Base-by-base conservation (phyloP, 2,329 filamentous ascomycete species). In the Diaporthe vexans region DNA sequence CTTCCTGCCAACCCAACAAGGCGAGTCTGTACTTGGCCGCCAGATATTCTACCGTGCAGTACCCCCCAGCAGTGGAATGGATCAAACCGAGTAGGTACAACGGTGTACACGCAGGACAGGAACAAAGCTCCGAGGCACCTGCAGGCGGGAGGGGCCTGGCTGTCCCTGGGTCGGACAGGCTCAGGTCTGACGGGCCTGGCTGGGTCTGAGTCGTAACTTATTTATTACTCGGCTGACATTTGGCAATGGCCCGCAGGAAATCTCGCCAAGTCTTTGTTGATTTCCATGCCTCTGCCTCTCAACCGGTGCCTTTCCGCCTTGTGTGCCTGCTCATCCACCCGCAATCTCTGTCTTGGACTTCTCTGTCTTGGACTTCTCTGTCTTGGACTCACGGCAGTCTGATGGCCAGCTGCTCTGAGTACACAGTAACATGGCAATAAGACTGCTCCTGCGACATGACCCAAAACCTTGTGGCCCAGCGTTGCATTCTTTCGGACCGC, bases 91-190 rank as follows among this genome's bases (percentile, higher is more conserved):
- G 29, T 29, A 29, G 3, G 29, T 29, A 29, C 29, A 29, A 29
- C 29, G 17, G 57, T n/a, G 33, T 17, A n/a, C 46, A 52, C 37
- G 61, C 61, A 67, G 46, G 46, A 52, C 61, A 67, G 43, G 61
- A 67, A 67, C 43, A 67, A 67, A 67, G 19, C 61, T 67, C 61
- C 61, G 61, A 67, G 26, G 61, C 61, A 51, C 29, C 61, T 61
- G 40, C 43, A 35, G 29, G 43, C 21, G 21, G 19, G 61, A 65
- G 59, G 40, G 43, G 37, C 37, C 29, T 29, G 29, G 29, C 29
- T n/a, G n/a, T 29, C 29, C 29, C 29, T 29, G 29, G 61, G 43
- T 19, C 63, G n/a, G n/a, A n/a, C n/a, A n/a, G n/a, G n/a, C n/a
- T n/a, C n/a, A n/a, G n/a, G n/a, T n/a, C n/a, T n/a, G n/a, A n/a